These are phyloP conservation scores for Neopestalotiopsis rosae DNA, from an alignment of 2,329 filamentous ascomycete species.

Conservation along the genomic window DNA sequence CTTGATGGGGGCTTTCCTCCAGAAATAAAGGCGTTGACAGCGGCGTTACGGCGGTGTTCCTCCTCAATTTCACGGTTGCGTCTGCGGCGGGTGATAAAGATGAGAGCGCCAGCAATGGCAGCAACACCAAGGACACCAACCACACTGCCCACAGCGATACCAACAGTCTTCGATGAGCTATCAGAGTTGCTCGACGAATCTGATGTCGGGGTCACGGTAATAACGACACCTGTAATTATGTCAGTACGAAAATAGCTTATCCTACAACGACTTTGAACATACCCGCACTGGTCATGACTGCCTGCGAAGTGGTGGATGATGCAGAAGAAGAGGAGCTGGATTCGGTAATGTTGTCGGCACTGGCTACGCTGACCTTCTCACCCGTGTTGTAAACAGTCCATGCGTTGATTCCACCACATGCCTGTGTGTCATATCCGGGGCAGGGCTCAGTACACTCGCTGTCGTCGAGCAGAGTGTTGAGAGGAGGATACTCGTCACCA, in stretches of 20 bases:
- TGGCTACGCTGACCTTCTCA: conserved; percentile 44
- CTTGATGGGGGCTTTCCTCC: conserved; percentile 66
- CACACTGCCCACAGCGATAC: conserved; percentile 86
- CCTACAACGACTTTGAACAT: background rate
- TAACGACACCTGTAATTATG: conserved; percentile 11
- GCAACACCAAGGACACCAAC: conserved; percentile 77
- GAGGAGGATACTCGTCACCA: conserved; percentile 70
- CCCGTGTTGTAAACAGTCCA: conserved; percentile 59
- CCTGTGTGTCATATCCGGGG: conserved; percentile 63
- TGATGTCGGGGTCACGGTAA: conserved; percentile 31
- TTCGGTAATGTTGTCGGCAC: conserved; percentile 31
- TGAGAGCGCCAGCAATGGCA: conserved; percentile 69
- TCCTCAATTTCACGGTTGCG: conserved; percentile 81
- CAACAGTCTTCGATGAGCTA: conserved; percentile 71
- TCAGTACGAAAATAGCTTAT: background rate
- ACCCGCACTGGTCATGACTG: conserved; percentile 21
- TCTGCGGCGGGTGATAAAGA: conserved; percentile 78
- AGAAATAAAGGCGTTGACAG: conserved; percentile 77
- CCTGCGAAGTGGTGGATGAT: conserved; percentile 28
- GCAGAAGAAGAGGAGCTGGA: conserved; percentile 36
- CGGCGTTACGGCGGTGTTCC: conserved; percentile 81
- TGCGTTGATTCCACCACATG: conserved; percentile 60
- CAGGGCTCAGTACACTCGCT: conserved; percentile 70
- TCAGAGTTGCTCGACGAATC: conserved; percentile 31
- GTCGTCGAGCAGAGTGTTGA: conserved; percentile 58